Conservation (phyloP, 805 yeast species). For the Yarrowia deformans region DNA sequence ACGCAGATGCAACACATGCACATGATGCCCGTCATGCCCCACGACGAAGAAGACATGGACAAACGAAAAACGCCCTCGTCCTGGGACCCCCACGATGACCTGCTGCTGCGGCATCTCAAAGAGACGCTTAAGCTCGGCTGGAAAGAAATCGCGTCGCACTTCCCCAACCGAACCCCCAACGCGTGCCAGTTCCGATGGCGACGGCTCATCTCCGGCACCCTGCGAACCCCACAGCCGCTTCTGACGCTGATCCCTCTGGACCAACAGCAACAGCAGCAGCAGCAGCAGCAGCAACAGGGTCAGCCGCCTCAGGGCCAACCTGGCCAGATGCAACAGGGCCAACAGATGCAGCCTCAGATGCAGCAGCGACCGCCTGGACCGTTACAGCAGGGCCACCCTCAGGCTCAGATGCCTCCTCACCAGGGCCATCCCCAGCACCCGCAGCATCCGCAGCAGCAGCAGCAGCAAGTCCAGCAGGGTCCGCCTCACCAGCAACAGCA, state of each 20-base stretch:
- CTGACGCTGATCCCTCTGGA: slow-evolving; percentile 34
- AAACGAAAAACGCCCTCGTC: slow-evolving; percentile 58
- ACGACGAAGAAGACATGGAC: slow-evolving; percentile 37
- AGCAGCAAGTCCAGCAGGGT: slow-evolving; percentile 7
- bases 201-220: slow-evolving; percentile 60
- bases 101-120: slow-evolving; percentile 73
- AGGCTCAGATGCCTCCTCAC: not conserved
- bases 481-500: not conserved
- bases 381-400: slow-evolving; percentile 29
- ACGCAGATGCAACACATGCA: slow-evolving; percentile 38
- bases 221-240: slow-evolving; percentile 45
- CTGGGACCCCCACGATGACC: slow-evolving; percentile 83
- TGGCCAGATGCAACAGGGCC: slow-evolving; percentile 40
- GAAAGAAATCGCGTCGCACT: slow-evolving; percentile 84
- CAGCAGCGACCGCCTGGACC: slow-evolving; percentile 39
- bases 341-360: slow-evolving; percentile 16
- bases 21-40: slow-evolving; percentile 37
- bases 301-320: slow-evolving; percentile 27
- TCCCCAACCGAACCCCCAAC: slow-evolving; percentile 81
- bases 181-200: slow-evolving; percentile 94
- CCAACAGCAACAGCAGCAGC: slow-evolving; percentile 13
- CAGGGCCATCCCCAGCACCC: slow-evolving; percentile 40
- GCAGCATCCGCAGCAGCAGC: slow-evolving; percentile 14
- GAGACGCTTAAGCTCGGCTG: slow-evolving; percentile 86
- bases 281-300: slow-evolving; percentile 20